Evolutionary conservation across 2,329 filamentous ascomycete genomes (phyloP).

Genomic region (Exophiala viscosa): DNA sequence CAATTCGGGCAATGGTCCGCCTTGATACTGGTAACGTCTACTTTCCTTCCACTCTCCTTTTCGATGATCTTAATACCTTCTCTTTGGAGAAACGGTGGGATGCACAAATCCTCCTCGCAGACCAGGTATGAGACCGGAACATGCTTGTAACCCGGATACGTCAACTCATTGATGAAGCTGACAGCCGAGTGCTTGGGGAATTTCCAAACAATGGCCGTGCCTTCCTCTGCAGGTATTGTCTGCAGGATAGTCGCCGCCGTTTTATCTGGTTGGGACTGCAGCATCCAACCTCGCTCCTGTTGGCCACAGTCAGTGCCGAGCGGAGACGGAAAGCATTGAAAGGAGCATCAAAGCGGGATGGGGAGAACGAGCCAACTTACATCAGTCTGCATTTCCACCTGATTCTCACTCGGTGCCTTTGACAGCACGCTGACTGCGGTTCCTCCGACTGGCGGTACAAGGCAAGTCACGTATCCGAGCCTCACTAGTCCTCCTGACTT

Average conservation of each 20-base stretch:
- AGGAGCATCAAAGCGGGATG: neutral
- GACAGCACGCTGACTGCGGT: constrained; percentile 9
- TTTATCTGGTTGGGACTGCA: neutral
- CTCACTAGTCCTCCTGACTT: constrained; percentile 34
- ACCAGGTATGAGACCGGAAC: constrained; percentile 36
- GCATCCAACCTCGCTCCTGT: constrained; percentile 22
- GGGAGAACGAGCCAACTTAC: constrained; percentile 3
- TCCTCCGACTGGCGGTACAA: constrained; percentile 33
- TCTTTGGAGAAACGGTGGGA: constrained; percentile 31
- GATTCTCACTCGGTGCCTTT: constrained; percentile 3
- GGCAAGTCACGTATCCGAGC: constrained; percentile 35
- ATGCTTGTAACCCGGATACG: constrained; percentile 34
- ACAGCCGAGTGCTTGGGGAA: constrained; percentile 28
- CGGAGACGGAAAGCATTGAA: neutral
- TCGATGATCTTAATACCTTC: constrained; percentile 32
- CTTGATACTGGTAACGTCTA: constrained; percentile 33
- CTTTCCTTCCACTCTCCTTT: constrained; percentile 30
- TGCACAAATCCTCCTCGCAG: constrained; percentile 30
- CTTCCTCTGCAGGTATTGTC: constrained; percentile 5
- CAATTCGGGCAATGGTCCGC: constrained; percentile 32
- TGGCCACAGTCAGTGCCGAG: neutral
- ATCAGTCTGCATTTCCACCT: constrained; percentile 10
- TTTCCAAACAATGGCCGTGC: constrained; percentile 18
- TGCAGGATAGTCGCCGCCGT: neutral
- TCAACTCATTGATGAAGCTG: constrained; percentile 31